Base-by-base conservation (phyloP, 73 alveolate species). In the Paramecium pentaurelia region DNA sequence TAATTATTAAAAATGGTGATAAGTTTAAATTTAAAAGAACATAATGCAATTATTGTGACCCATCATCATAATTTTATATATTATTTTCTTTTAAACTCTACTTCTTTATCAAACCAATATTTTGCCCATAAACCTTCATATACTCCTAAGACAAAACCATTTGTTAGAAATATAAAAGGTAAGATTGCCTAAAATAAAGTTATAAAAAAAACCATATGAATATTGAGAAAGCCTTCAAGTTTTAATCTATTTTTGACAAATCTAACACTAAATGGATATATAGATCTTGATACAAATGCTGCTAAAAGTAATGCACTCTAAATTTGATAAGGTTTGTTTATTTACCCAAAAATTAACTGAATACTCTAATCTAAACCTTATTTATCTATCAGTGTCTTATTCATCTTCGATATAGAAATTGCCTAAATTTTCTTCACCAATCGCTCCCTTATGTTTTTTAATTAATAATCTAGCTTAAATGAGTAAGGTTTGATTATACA, bases 291-390 rank as follows among this genome's bases (percentile, higher is more conserved):
- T 14, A 40, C 38, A 37, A 36, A n/a, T 36, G 60, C 87, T 36
- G 60, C 87, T 37, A 73, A 30, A 20, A 40, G 34, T 14, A 73
- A 10, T 0, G 47, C 60, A 73, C 87, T 14, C 87, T 73, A 37
- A 38, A 16, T 68, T 68, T 68, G 28, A 14, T 25, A 14, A 73
- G 47, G 4, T n/a, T 28, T 36, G 6, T 22, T 18, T 36, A 16
- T 14, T 36, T 34, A 73, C 87, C 87, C 87, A 73, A 73, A 73
- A 73, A 73, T 73, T 34, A 12, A 38, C 4, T 36, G 87, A 73
- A 37, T 14, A 73, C 47, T 73, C 87, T 16, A 73, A 18, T 37
- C 87, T 73, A 40, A 73, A 73, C 27, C 60, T 37, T 36, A 34
- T 40, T 73, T 37, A 37, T 37, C 60, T 37, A 73, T 73, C 87